Evolutionary conservation across 352 stramenopile genomes (phyloP), one percentile per base, ranked within the genome.

Genomic region (Phytophthora litchii): DNA sequence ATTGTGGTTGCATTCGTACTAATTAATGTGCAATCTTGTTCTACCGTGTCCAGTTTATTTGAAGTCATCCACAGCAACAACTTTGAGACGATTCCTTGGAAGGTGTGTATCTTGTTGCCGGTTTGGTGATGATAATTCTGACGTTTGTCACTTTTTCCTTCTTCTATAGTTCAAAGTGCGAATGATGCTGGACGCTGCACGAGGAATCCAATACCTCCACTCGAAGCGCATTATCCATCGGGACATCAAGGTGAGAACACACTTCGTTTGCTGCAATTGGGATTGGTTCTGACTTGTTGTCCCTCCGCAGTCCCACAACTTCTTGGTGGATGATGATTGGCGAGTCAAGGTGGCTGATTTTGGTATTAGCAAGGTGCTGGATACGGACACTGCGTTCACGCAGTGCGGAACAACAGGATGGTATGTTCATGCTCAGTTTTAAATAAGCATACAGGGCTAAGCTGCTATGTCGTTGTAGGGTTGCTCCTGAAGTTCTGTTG

Each of bases 31-130:
- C 13, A 19, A 29, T 21, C 14, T 51, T 7, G 3, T 42, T 17
- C 54, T 10, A 23, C 31, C 32, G 17, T 56, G 2, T 5, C 5
- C 55, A 95, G 87, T 74, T 70, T 96, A 64, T 94, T 91, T 31
- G 85, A 92, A 77, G 87, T 96, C 14, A 96, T 96, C 51, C 87
- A 96, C 72, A 86, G 77, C 65, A 90, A 85, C 64, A 92, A 94
- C 56, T 96, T 94, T 47, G 68, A 89, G 42, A 89, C 80, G n/a
- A 96, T 96, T 58, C 87, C 87, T 35, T 96, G 85, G 85, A 91
- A 94, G 83, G 87, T 95, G 58, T 20, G 59, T n/a, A 14, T 23
- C 29, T 13, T 41, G 1, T 11, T 9, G 21, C 23, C 23, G 5
- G 5, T 27, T 27, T 20, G 1, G 14, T 41, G 1, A 45, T 35